Evolutionary conservation across 768 basidiomycete species (phyloP).

Genomic region (Kwoniella europaea): DNA sequence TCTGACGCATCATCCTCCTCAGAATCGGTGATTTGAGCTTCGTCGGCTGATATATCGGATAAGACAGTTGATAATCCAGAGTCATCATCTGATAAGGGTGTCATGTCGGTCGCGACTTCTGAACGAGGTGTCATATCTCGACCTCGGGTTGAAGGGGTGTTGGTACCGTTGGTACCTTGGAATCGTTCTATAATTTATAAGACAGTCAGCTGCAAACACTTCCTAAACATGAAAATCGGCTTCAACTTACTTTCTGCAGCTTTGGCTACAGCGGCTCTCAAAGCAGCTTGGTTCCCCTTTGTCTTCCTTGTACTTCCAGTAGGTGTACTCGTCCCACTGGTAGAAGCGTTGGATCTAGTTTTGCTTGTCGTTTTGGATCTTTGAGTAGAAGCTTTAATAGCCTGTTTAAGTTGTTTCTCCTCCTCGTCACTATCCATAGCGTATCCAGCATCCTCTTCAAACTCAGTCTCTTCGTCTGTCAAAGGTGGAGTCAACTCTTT

Average conservation of each 20-base stretch:
- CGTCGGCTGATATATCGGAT: slow-evolving; percentile 21
- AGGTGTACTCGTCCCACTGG: slow-evolving; percentile 3
- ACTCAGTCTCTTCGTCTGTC: slow-evolving; percentile 31
- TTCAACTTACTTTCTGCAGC: slow-evolving; percentile 35
- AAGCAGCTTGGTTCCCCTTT: slow-evolving; percentile 23
- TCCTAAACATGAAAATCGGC: too few species aligned
- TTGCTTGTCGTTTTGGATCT: slow-evolving; percentile 11
- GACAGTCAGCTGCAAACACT: too few species aligned
- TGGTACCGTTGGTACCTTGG: not conserved
- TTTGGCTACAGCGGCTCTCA: slow-evolving; percentile 29
- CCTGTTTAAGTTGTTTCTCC: slow-evolving; percentile 36
- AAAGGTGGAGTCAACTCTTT: slow-evolving; percentile 22
- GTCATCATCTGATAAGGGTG: slow-evolving; percentile 22
- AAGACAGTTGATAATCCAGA: slow-evolving; percentile 20
- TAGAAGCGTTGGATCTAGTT: slow-evolving; percentile 3
- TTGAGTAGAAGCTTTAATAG: slow-evolving; percentile 33
- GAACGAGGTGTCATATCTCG: slow-evolving; percentile 20
- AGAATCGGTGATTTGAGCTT: slow-evolving; percentile 18
- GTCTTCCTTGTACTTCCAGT: not conserved
- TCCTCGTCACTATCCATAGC: slow-evolving; percentile 51
- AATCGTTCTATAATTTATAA: slow-evolving; percentile 6
- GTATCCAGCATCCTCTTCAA: slow-evolving; percentile 36
- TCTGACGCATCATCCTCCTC: slow-evolving; percentile 5
- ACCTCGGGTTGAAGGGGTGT: slow-evolving; percentile 13
- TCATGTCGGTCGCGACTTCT: slow-evolving; percentile 20